phyloP scores from a whole-genome alignment of 352 stramenopile genomes.

The Phytopythium vexans region DNA sequence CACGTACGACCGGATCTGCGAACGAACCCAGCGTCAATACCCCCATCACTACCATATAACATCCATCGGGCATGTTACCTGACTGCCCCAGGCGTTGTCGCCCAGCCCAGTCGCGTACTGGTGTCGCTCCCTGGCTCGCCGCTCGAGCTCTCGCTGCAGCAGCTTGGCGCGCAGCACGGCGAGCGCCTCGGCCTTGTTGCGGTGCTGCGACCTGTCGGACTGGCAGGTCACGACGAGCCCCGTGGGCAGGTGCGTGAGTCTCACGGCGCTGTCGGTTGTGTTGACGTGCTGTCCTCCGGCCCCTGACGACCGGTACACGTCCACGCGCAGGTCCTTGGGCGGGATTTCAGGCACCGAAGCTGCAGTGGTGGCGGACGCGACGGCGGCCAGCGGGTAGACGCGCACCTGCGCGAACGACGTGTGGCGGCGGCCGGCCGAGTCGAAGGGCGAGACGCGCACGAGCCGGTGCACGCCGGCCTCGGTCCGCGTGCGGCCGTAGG shows the following conservation, averaged over 20 bases:
- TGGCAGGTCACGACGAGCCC: conserved; percentile 94
- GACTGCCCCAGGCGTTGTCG: conserved; percentile 74
- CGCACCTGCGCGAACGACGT: conserved; percentile 94
- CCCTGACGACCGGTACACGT: conserved; percentile 92
- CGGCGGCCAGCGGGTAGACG: conserved; percentile 59
- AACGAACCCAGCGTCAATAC: conserved; percentile 11
- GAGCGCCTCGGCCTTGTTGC: conserved; percentile 93
- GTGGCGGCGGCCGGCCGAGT: conserved; percentile 90
- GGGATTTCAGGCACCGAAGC: conserved; percentile 49
- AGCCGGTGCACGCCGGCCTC: conserved; percentile 96
- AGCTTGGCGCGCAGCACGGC: conserved; percentile 76
- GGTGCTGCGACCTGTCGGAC: conserved; percentile 92
- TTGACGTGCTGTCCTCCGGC: conserved; percentile 97
- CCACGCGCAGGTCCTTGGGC: conserved; percentile 90
- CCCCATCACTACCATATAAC: conserved; percentile 28
- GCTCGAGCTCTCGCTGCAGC: conserved; percentile 63
- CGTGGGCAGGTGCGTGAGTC: conserved; percentile 94
- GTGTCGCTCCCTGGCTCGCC: conserved; percentile 41
- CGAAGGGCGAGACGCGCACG: conserved; percentile 94
- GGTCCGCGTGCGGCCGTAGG: conserved; percentile 92
- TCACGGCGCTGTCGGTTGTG: conserved; percentile 95
- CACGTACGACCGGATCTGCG: conserved; percentile 96
- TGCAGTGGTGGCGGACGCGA: conserved; percentile 6
- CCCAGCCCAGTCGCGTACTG: conserved; percentile 60
- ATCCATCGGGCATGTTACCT: conserved; percentile 25